These are phyloP conservation scores for Ganoderma boninense DNA, from an alignment of 1,284 basidiomycete species.

Conservation along the genomic window DNA sequence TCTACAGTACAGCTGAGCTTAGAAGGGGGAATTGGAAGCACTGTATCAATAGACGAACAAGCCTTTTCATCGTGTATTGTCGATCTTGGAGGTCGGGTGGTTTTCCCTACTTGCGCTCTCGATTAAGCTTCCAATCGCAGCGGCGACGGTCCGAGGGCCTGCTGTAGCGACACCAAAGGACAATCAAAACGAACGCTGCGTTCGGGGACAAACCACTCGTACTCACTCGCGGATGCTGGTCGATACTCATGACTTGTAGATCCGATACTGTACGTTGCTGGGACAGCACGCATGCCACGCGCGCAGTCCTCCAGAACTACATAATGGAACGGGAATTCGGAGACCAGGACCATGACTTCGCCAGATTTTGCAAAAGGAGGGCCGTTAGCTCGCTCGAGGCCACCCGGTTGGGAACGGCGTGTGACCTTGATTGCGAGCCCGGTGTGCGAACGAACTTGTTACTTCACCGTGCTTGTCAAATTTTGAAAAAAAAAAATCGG, in stretches of 20 bases:
- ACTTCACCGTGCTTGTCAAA: neutral
- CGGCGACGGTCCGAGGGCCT: neutral
- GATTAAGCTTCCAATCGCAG: neutral
- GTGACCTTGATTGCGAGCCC: neutral
- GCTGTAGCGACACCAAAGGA: too few species aligned
- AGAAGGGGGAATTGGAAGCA: neutral
- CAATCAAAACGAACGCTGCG: too few species aligned
- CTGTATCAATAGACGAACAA: slow-evolving; percentile 3
- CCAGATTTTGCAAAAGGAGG: too few species aligned
- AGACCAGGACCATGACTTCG: too few species aligned
- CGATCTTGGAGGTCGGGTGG: neutral
- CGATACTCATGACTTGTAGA: neutral
- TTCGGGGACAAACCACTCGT: neutral
- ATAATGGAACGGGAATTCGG: too few species aligned
- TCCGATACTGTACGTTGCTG: neutral
- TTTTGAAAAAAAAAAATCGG: neutral
- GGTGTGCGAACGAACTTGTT: neutral
- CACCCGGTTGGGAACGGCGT: neutral
- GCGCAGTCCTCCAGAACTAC: too few species aligned
- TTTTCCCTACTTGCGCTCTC: neutral
- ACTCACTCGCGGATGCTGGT: neutral
- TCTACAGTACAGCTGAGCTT: neutral
- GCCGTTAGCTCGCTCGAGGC: too few species aligned
- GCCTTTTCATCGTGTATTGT: neutral
- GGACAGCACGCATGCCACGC: neutral